A percentile compares a stretch with the other conserved stretches of the same genome.
Evolutionary conservation across 106 monocot species (phyloP).

Genomic region (Platanthera zijinensis): DNA sequence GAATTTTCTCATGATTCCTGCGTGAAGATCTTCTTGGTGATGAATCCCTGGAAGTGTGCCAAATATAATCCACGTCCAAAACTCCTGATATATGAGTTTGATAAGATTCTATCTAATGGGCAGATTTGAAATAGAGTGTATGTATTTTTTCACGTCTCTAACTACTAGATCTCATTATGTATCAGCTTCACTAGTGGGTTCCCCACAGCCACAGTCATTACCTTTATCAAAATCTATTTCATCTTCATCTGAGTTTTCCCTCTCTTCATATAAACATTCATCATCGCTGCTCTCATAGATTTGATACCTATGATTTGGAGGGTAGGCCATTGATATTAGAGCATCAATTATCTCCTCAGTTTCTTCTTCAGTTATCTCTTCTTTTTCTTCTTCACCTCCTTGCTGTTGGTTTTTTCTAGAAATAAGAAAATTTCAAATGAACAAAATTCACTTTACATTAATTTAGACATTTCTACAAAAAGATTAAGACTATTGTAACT

Average conservation of each 20-base stretch:
- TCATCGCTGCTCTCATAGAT: conserved; percentile 38
- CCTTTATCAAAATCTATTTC: conserved; percentile 11
- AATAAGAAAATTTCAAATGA: neutral
- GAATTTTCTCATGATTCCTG: conserved; percentile 54
- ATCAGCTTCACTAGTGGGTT: neutral
- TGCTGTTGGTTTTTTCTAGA: conserved; percentile 22
- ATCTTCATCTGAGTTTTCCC: conserved; percentile 12
- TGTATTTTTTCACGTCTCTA: too few relatives aligned
- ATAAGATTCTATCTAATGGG: neutral
- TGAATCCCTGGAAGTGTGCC: conserved; percentile 30
- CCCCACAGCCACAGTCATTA: conserved; percentile 20
- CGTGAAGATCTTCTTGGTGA: conserved; percentile 54
- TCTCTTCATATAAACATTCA: conserved; percentile 25
- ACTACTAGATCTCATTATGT: neutral
- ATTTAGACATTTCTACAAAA: neutral
- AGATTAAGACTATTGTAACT: neutral
- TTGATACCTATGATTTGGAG: conserved; percentile 55
- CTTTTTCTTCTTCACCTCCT: conserved; percentile 10
- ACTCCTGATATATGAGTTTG: conserved; percentile 64
- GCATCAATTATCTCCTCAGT: neutral
- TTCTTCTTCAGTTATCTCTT: conserved; percentile 1
- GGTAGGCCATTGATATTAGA: conserved; percentile 15
- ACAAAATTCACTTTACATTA: neutral
- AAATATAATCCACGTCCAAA: conserved; percentile 66
- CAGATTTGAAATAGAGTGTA: too few relatives aligned